Evolutionary conservation across 306 rosid genomes (phyloP).

Genomic region (Citrullus colocynthis): DNA sequence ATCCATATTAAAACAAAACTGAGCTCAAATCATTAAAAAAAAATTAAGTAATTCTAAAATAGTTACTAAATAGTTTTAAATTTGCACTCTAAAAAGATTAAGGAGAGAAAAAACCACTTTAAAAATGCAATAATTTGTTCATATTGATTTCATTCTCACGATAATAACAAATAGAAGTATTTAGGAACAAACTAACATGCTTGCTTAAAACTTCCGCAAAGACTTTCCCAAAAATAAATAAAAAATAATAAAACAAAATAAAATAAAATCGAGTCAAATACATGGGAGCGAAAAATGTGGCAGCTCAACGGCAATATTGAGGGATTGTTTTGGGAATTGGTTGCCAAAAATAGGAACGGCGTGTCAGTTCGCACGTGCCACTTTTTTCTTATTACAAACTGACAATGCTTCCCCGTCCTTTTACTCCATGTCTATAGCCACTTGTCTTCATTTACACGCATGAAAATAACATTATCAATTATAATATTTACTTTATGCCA

Average conservation of each 20-base stretch:
- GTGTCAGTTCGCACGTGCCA: slow-evolving; percentile 7
- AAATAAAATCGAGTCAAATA: neutral
- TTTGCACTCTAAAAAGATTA: neutral
- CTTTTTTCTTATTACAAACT: neutral
- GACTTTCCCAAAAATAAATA: neutral
- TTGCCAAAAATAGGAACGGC: neutral
- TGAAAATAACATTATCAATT: neutral
- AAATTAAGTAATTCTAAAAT: neutral
- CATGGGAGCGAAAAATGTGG: neutral
- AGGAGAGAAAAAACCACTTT: too few species aligned
- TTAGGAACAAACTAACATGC: neutral
- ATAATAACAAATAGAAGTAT: neutral
- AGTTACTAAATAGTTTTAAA: neutral
- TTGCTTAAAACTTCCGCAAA: neutral
- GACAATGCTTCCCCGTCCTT: too few species aligned
- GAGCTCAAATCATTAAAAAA: neutral
- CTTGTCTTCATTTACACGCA: neutral
- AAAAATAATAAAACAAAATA: neutral
- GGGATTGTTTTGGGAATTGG: neutral
- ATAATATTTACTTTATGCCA: neutral
- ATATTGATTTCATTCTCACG: neutral
- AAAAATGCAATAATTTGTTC: neutral
- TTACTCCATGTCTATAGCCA: too few species aligned
- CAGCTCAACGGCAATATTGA: neutral
- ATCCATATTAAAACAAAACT: too few species aligned